phyloP scores from a whole-genome alignment of 163 green algal species.

The Volvox carteri region DNA sequence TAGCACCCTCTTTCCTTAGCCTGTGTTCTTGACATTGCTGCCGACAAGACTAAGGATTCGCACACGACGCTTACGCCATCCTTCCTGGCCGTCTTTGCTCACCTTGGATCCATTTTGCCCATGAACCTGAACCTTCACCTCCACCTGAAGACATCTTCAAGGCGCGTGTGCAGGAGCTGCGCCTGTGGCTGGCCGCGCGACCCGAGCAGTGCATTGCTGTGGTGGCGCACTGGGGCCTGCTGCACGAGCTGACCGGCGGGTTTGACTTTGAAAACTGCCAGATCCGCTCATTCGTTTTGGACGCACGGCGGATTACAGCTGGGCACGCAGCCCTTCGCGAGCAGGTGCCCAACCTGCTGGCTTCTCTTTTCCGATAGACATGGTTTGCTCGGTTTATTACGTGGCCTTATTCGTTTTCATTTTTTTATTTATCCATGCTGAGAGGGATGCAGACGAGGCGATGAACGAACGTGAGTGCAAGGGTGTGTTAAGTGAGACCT shows the following conservation, averaged over 20 bases:
- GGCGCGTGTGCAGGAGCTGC: constrained; percentile 63
- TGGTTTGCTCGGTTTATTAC: no score
- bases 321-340: neutral
- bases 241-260: constrained; percentile 70
- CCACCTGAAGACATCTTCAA: constrained; percentile 69
- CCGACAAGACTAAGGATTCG: no score
- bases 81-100: neutral
- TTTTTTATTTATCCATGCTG: no score
- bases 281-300: constrained; percentile 54
- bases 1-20: neutral
- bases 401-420: no score
- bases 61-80: neutral
- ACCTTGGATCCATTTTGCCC: neutral
- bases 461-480: no score
- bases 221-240: constrained; percentile 78
- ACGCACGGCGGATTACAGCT: neutral
- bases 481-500: no score
- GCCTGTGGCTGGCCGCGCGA: constrained; percentile 62
- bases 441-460: no score
- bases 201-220: constrained; percentile 73
- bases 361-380: constrained; percentile 17
- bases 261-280: constrained; percentile 77
- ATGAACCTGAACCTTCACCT: no score
- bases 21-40: no score
- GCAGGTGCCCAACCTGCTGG: neutral